phyloP scores from a whole-genome alignment of 768 basidiomycete species.

The Naganishia friedmannii region DNA sequence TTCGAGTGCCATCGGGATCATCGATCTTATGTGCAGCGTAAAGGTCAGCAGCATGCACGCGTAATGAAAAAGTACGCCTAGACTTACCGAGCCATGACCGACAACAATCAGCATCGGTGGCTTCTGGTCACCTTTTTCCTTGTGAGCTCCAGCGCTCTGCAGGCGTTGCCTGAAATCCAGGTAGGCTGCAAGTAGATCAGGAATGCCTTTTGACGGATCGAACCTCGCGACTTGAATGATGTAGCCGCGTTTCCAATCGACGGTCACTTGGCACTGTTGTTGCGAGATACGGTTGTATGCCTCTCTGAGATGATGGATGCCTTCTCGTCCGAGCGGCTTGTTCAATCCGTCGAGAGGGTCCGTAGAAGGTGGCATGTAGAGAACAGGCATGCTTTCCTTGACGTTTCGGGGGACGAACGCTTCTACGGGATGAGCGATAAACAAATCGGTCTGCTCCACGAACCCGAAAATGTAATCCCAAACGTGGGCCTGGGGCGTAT shows the following conservation, averaged over 20 bases:
- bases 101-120: conserved; percentile 52
- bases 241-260: conserved; percentile 66
- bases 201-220: conserved; percentile 81
- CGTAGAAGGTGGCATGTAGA: conserved; percentile 46
- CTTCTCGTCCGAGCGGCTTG: conserved; percentile 64
- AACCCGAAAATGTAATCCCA: conserved; percentile 96
- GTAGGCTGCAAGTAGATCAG: conserved; percentile 67
- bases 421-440: conserved; percentile 87
- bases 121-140: conserved; percentile 16
- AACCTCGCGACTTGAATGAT: conserved; percentile 90
- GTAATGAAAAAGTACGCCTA: background rate
- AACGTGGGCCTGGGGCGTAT: conserved; percentile 82
- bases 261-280: conserved; percentile 46
- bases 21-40: conserved; percentile 63
- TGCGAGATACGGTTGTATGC: conserved; percentile 44
- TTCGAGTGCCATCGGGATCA: conserved; percentile 72
- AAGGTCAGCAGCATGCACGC: background rate
- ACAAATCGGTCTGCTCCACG: conserved; percentile 82
- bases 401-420: conserved; percentile 90
- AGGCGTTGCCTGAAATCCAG: conserved; percentile 72
- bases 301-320: conserved; percentile 45
- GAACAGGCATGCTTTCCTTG: conserved; percentile 54
- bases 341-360: conserved; percentile 81
- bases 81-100: conserved; percentile 64
- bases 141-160: conserved; percentile 30